phyloP scores from a whole-genome alignment of 2,329 filamentous ascomycete genomes.

The Emergomyces orientalis region DNA sequence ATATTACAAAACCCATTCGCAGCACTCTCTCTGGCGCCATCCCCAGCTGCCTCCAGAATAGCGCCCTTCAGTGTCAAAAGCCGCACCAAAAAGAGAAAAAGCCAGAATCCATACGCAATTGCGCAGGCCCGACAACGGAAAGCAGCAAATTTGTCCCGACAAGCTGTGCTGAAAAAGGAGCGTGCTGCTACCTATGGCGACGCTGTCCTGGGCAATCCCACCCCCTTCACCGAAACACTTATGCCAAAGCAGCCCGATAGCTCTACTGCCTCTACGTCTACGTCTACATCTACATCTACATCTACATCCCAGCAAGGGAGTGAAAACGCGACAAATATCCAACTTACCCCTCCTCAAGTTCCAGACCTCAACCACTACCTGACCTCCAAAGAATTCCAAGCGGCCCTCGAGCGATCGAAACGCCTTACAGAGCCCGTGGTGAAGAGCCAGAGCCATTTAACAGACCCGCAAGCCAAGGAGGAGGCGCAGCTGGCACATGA shows the following conservation, averaged over 20 bases:
- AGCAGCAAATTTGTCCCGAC: constrained; percentile 69
- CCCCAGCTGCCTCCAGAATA: constrained; percentile 49
- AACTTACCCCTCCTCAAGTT: constrained; percentile 17
- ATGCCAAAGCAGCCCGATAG: constrained; percentile 43
- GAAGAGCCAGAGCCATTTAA: constrained; percentile 22
- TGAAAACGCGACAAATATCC: constrained; percentile 15
- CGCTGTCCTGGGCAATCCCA: constrained; percentile 67
- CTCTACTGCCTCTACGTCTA: not conserved
- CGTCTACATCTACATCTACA: not conserved
- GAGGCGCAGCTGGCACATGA: constrained; percentile 40
- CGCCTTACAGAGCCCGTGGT: constrained; percentile 44
- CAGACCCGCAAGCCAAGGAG: constrained; percentile 32
- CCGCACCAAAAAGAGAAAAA: constrained; percentile 10
- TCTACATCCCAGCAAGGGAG: not conserved
- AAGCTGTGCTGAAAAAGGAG: constrained; percentile 56
- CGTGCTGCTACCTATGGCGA: constrained; percentile 61
- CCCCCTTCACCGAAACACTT: constrained; percentile 76
- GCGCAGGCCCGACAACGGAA: constrained; percentile 76
- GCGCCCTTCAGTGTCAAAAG: constrained; percentile 38
- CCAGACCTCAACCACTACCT: constrained; percentile 66
- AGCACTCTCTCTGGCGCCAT: constrained; percentile 46
- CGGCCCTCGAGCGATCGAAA: constrained; percentile 58
- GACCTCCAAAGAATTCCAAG: constrained; percentile 55
- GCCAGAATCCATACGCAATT: constrained; percentile 67
- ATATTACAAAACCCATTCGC: constrained; percentile 36